These are phyloP conservation scores for Fusarium albosuccineum DNA, from an alignment of 2,329 filamentous ascomycete species.

Conservation along the genomic window DNA sequence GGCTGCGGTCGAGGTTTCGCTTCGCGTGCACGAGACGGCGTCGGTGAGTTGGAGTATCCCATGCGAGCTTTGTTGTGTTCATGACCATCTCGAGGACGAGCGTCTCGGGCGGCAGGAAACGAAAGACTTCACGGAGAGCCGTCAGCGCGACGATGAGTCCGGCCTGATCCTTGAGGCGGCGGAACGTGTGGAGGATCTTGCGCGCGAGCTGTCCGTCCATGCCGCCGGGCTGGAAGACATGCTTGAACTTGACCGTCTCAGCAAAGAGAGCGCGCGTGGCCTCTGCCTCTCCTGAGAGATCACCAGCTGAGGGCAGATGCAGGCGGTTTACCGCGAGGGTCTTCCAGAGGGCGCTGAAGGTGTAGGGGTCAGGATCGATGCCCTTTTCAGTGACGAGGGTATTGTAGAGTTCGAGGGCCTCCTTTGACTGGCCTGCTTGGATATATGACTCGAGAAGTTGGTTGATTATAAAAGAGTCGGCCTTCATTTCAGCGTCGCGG, in stretches of 20 bases:
- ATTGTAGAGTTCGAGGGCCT: constrained; percentile 69
- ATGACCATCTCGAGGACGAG: constrained; percentile 62
- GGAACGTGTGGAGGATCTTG: constrained; percentile 65
- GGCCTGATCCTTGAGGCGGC: constrained; percentile 58
- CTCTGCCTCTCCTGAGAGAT: constrained; percentile 48
- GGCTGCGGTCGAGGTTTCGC: constrained; percentile 56
- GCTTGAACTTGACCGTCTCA: constrained; percentile 62
- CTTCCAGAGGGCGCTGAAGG: constrained; percentile 77
- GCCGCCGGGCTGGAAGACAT: constrained; percentile 58
- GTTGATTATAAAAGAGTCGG: constrained; percentile 83
- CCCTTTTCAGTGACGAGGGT: constrained; percentile 63
- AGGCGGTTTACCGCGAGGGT: constrained; percentile 65
- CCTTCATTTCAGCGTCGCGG: constrained; percentile 71
- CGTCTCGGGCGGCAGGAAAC: constrained; percentile 59
- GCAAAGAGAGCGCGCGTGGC: constrained; percentile 60
- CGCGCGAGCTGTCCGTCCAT: constrained; percentile 63
- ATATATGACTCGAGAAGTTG: constrained; percentile 78
- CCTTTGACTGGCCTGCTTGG: constrained; percentile 66
- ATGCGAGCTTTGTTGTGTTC: constrained; percentile 59
- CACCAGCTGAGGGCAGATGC: constrained; percentile 49
- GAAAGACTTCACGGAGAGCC: constrained; percentile 58
- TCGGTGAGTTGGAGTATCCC: constrained; percentile 57
- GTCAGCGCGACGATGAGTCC: constrained; percentile 62
- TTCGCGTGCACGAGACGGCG: constrained; percentile 58
- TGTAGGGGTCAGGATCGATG: constrained; percentile 74